Conservation (phyloP, 73 alveolate genomes). For the Stentor coeruleus region DNA sequence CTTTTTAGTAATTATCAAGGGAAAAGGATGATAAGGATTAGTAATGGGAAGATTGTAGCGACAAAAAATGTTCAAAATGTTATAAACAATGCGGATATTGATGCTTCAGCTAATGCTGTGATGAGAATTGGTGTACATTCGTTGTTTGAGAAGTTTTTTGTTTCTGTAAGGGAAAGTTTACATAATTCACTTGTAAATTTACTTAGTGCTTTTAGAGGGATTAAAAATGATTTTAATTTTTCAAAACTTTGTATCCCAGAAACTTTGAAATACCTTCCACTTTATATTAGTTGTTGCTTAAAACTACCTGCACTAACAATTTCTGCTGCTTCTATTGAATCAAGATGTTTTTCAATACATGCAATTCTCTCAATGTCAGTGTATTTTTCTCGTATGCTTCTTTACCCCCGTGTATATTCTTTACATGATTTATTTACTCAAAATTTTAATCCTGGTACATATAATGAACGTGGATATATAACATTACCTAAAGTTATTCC, state of each 20-base stretch:
- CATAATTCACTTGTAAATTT: background rate
- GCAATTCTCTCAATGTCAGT: background rate
- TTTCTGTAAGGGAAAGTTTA: background rate
- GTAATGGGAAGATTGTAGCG: constrained; percentile 32
- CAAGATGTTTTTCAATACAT: background rate
- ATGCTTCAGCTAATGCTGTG: constrained; percentile 31
- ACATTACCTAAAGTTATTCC: background rate
- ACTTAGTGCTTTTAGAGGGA: no score
- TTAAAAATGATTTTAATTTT: background rate
- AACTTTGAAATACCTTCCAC: constrained; percentile 36
- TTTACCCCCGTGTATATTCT: constrained; percentile 2
- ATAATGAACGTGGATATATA: background rate
- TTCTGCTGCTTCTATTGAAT: background rate
- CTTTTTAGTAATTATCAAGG: constrained; percentile 44
- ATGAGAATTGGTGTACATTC: constrained; percentile 15
- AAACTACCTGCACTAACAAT: background rate
- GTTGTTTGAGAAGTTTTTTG: background rate
- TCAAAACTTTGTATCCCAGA: constrained; percentile 41
- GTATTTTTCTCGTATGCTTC: background rate
- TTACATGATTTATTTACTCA: background rate
- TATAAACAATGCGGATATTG: constrained; percentile 45
- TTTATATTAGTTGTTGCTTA: constrained; percentile 27
- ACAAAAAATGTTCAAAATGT: constrained; percentile 28
- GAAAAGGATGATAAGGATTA: constrained; percentile 52
- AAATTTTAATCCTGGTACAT: background rate